Evolutionary conservation across 2,329 filamentous ascomycete genomes (phyloP).

Genomic region (Paecilomyces niveus): DNA sequence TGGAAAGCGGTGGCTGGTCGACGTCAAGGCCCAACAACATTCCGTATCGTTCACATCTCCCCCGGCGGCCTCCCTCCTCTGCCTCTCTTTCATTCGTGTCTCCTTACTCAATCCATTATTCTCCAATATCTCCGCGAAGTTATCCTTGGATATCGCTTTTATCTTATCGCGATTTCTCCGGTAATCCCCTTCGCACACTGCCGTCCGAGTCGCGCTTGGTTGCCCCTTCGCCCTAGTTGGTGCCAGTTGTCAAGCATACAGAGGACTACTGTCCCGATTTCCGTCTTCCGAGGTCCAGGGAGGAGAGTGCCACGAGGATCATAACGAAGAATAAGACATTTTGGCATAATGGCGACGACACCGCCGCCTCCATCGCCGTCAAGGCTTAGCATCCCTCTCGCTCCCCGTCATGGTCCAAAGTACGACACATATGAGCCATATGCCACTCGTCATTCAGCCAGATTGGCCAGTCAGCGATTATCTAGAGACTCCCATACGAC

Average conservation of each 20-base stretch:
- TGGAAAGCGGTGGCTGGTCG: constrained; percentile 10
- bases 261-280: not conserved
- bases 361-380: constrained; percentile 39
- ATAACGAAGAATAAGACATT: not conserved
- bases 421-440: constrained; percentile 37
- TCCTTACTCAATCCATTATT: not conserved
- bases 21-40: not conserved
- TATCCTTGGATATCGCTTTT: not conserved
- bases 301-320: not conserved
- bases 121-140: not conserved
- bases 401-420: constrained; percentile 39
- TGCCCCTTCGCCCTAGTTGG: not conserved
- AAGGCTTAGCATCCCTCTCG: constrained; percentile 33
- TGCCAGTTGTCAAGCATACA: not conserved
- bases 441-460: constrained; percentile 32
- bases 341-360: constrained; percentile 35
- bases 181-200: not conserved
- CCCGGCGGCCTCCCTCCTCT: not conserved
- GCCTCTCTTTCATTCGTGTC: not conserved
- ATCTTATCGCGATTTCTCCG: not conserved
- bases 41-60: not conserved
- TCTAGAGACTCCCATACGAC: constrained; percentile 20
- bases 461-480: constrained; percentile 28
- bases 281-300: not conserved
- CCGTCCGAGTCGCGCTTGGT: not conserved